A percentile compares a stretch with the other conserved stretches of the same genome.
phyloP scores from a whole-genome alignment of 768 basidiomycete genomes.

The Mycena epipterygia region DNA sequence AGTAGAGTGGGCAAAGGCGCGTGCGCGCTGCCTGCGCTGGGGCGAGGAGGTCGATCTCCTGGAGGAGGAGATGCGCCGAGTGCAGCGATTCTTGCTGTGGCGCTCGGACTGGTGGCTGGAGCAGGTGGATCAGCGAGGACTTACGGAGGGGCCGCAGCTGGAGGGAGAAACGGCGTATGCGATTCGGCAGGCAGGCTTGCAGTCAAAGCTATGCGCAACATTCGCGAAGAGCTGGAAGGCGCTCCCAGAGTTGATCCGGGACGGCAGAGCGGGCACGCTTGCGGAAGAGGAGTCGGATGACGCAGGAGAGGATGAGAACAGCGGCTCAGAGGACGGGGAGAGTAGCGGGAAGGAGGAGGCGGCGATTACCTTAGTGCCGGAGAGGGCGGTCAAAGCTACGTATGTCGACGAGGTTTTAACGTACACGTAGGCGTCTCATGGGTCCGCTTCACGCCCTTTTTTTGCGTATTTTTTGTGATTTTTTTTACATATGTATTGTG shows the following conservation, averaged over 20 bases:
- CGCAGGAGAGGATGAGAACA: not conserved
- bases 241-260: not conserved
- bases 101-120: slow-evolving; percentile 22
- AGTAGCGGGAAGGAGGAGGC: no score
- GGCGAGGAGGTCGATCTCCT: no score
- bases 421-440: not conserved
- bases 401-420: no score
- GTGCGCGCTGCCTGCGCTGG: no score
- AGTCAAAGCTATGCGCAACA: not conserved
- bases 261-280: not conserved
- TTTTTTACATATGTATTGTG: not conserved
- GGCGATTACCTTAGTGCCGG: not conserved
- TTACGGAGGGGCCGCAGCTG: slow-evolving; percentile 9
- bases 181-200: slow-evolving; percentile 17
- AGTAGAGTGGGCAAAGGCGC: slow-evolving; percentile 28
- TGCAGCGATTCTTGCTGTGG: slow-evolving; percentile 24
- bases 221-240: not conserved
- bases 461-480: not conserved
- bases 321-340: not conserved
- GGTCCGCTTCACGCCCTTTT: not conserved
- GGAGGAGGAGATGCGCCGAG: no score
- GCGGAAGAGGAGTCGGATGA: not conserved
- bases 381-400: not conserved
- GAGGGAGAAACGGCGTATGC: slow-evolving; percentile 29
- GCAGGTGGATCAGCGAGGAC: not conserved